Evolutionary conservation across 805 yeast genomes (phyloP), one percentile per base, ranked within the genome.

Genomic region (Ogataea salicorniae): DNA sequence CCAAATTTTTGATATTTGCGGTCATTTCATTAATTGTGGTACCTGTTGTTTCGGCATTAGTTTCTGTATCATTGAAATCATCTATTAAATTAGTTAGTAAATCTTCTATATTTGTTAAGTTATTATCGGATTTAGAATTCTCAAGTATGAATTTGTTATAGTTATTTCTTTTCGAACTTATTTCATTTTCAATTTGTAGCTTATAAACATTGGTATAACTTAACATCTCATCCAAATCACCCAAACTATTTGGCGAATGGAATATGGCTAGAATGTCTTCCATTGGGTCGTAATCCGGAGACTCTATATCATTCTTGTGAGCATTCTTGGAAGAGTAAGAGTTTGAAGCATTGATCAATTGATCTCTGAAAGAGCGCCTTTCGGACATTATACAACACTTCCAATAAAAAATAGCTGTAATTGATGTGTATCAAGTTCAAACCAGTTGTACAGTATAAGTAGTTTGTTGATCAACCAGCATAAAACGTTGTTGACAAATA

Each of bases 1-100:
- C 98, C 49, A 94, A 72, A 20, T 75, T 69, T 55, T 88, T 85
- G 51, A 94, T 90, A 37, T 83, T 84, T 4, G 79, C 73, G 0
- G 97, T 92, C 78, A 89, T 84, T 3, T 61, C 65, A 13, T 83
- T 72, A 46, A 90, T 87, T 4, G 81, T 74, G 5, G 64, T 51
- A 50, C 84, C 89, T 0, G 95, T 85, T 5, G 66, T 56, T 7
- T 59, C 56, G 0, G 91, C 80, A 41, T 77, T 66, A 6, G 54
- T 45, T 52, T 77, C 74, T 40, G 84, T 76, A 7, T 67, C 66
- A 17, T 69, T 64, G 46, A 83, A 77, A 41, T 77, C 72, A 0
- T 60, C 48, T 16, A 80, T 66, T 36, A 83, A 64, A 5, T 57
- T 51, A 2, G 60, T 57, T 41, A 81, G 65, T 41, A 79, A 73